phyloP scores from a whole-genome alignment of 441 rosid genomes.

The Pelargonium australe region DNA sequence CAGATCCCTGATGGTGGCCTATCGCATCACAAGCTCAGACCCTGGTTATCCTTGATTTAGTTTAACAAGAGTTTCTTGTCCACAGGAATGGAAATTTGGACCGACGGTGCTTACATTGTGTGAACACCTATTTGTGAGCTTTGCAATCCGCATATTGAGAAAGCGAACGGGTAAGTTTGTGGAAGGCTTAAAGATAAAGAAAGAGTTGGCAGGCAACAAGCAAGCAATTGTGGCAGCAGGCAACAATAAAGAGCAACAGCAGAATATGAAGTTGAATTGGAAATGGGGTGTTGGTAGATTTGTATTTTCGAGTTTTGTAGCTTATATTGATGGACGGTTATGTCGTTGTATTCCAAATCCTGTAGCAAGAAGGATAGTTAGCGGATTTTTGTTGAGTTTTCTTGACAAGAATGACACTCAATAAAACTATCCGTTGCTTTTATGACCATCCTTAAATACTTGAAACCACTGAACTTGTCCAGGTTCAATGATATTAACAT shows the following conservation, averaged over 20 bases:
- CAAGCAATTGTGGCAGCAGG: constrained; percentile 29
- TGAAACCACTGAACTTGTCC: too few relatives aligned
- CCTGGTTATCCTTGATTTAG: not conserved
- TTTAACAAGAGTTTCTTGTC: not conserved
- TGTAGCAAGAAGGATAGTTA: constrained; percentile 70
- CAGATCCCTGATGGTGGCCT: too few relatives aligned
- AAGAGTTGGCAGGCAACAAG: constrained; percentile 17
- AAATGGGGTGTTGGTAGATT: constrained; percentile 71
- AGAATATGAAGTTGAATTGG: constrained; percentile 50
- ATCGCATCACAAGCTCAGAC: not conserved
- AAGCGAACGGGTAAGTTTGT: constrained; percentile 49
- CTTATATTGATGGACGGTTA: constrained; percentile 83
- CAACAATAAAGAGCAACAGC: constrained; percentile 22
- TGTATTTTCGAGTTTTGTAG: constrained; percentile 68
- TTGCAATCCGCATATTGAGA: constrained; percentile 65
- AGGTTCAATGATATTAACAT: too few relatives aligned
- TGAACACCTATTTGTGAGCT: constrained; percentile 91
- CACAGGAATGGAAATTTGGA: constrained; percentile 87
- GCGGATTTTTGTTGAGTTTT: constrained; percentile 80
- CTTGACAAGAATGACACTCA: constrained; percentile 39
- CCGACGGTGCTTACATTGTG: constrained; percentile 71
- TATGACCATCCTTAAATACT: too few relatives aligned
- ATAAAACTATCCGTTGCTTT: not conserved
- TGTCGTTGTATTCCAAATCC: constrained; percentile 87
- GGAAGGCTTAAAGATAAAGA: constrained; percentile 34